Percentiles rank a stretch among this genome's conserved stretches.
Evolutionary conservation across 2,329 filamentous ascomycete species (phyloP).

Genomic region (Tolypocladium tundrense): DNA sequence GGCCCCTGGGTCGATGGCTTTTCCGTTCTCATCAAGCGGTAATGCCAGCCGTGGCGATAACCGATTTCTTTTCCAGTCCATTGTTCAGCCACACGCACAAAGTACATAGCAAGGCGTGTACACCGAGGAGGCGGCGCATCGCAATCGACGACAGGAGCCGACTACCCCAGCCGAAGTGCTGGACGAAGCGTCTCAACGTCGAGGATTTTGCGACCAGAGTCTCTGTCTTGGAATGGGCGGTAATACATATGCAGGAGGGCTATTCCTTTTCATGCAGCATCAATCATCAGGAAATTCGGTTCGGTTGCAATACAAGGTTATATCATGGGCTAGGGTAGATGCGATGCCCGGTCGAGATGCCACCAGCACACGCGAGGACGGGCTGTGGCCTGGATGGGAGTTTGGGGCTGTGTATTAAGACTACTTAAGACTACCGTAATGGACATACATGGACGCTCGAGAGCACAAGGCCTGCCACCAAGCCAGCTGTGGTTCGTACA

Average conservation of each 20-base stretch:
- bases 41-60: neutral
- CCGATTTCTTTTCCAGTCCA: neutral
- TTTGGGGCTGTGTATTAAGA: neutral
- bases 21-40: slow-evolving; percentile 55
- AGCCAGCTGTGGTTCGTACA: too few relatives aligned
- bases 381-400: neutral
- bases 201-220: neutral
- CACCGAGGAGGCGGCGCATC: too few relatives aligned
- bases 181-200: neutral
- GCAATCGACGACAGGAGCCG: neutral
- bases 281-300: slow-evolving; percentile 2
- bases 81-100: neutral
- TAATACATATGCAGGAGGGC: neutral
- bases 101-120: neutral
- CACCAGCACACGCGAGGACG: neutral
- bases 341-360: neutral
- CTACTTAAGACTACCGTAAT: too few relatives aligned
- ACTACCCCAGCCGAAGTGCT: neutral
- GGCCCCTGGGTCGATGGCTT: slow-evolving; percentile 78
- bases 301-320: neutral
- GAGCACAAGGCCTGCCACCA: too few relatives aligned
- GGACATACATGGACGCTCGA: too few relatives aligned
- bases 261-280: neutral
- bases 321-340: neutral
- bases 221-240: neutral